Conservation (phyloP, 345 rosid genomes). For the Camelina neglecta region DNA sequence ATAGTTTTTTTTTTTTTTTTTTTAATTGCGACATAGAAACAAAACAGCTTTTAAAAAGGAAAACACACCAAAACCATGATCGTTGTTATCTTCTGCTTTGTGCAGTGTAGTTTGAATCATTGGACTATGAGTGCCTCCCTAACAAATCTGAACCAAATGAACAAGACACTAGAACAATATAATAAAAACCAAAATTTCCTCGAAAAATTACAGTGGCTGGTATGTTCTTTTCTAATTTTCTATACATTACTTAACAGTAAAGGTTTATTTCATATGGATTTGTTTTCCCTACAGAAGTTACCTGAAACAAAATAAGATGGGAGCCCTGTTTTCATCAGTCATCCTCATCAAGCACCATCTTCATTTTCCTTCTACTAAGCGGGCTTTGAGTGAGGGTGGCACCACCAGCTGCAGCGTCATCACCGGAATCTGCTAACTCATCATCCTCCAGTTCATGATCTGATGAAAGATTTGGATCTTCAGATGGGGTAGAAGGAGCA, state of each 20-base stretch:
- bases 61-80: background rate
- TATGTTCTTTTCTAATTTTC: conserved; percentile 4
- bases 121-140: background rate
- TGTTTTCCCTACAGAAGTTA: background rate
- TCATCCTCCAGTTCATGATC: conserved; percentile 48
- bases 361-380: conserved; percentile 57
- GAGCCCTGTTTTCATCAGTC: conserved; percentile 44
- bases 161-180: background rate
- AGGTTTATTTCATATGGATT: background rate
- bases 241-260: conserved; percentile 2
- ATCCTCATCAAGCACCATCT: conserved; percentile 69
- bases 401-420: conserved; percentile 55
- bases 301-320: background rate
- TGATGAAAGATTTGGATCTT: conserved; percentile 28
- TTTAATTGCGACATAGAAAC: background rate
- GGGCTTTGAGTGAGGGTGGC: conserved; percentile 42
- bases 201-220: background rate
- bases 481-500: conserved; percentile 30
- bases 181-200: background rate
- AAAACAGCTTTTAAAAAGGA: background rate
- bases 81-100: background rate
- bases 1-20: background rate
- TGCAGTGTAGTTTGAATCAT: background rate
- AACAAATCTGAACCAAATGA: background rate
- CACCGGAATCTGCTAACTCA: conserved; percentile 48